Conservation (phyloP, 1,284 basidiomycete genomes). For the Trichosporon sp. region DNA sequence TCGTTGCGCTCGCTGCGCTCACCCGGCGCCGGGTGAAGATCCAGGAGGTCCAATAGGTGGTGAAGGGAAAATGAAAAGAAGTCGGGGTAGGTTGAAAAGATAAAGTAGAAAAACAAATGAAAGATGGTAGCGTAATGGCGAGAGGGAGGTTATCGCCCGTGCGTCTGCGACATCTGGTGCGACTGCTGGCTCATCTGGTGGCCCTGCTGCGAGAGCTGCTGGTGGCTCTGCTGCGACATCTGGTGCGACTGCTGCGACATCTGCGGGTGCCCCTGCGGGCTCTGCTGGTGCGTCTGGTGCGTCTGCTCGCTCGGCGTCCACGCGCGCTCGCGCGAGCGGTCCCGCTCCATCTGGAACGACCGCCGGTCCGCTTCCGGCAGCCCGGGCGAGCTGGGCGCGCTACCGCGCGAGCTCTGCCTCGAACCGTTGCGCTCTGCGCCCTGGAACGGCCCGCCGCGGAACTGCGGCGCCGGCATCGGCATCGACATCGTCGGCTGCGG, state of each 20-base stretch:
- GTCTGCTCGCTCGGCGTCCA: constrained; percentile 31
- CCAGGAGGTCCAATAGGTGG: too few relatives aligned
- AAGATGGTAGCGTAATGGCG: neutral
- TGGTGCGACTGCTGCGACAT: neutral
- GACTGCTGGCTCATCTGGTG: neutral
- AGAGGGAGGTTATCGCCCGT: neutral
- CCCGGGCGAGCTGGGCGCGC: constrained; percentile 14
- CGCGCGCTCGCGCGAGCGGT: constrained; percentile 34
- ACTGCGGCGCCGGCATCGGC: constrained; percentile 16
- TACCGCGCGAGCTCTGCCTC: constrained; percentile 45
- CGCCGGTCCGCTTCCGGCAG: constrained; percentile 21
- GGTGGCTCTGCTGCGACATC: too few relatives aligned
- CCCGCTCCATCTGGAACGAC: constrained; percentile 38
- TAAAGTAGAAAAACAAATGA: neutral
- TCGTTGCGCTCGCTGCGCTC: neutral
- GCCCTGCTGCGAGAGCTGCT: neutral
- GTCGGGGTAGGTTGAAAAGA: neutral
- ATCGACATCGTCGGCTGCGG: neutral
- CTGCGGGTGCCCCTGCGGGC: neutral
- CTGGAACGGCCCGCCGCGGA: constrained; percentile 38
- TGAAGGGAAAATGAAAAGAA: neutral
- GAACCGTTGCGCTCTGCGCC: constrained; percentile 40
- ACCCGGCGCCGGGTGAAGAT: too few relatives aligned
- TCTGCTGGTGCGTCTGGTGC: neutral
- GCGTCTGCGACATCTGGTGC: neutral